Percentiles rank a stretch among this genome's conserved stretches.
Conservation (phyloP, 2,329 filamentous ascomycete species). For the Cytospora schulzeri region DNA sequence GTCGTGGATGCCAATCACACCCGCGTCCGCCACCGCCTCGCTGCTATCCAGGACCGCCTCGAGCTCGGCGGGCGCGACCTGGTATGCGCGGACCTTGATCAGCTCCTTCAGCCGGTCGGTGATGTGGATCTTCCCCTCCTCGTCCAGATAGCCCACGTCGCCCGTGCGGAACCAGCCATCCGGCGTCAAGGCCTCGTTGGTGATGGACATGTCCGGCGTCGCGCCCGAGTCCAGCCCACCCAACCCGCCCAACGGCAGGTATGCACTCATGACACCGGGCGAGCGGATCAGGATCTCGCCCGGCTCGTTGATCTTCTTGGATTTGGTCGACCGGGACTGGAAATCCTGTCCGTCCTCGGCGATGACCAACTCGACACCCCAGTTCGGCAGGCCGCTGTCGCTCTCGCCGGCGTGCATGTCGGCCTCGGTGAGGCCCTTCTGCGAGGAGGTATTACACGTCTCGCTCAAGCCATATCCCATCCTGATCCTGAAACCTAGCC, state of each 20-base stretch:
- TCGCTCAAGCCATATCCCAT: slow-evolving; percentile 80
- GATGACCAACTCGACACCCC: slow-evolving; percentile 65
- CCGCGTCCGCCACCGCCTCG: slow-evolving; percentile 48
- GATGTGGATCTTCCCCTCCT: slow-evolving; percentile 61
- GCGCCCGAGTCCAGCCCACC: not conserved
- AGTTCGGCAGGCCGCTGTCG: slow-evolving; percentile 67
- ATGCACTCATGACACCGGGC: slow-evolving; percentile 68
- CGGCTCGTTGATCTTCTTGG: slow-evolving; percentile 49
- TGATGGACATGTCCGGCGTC: slow-evolving; percentile 42
- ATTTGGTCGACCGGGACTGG: slow-evolving; percentile 36
- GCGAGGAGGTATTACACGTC: slow-evolving; percentile 64
- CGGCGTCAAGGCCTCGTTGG: slow-evolving; percentile 41
- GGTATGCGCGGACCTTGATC: slow-evolving; percentile 48
- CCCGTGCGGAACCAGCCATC: slow-evolving; percentile 74
- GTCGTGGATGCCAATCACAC: slow-evolving; percentile 58
- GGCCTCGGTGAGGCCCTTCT: slow-evolving; percentile 55
- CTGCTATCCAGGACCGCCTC: slow-evolving; percentile 41
- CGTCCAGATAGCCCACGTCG: slow-evolving; percentile 64
- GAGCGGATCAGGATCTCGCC: slow-evolving; percentile 69
- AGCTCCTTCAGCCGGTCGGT: slow-evolving; percentile 72
- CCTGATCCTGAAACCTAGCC: slow-evolving; percentile 51
- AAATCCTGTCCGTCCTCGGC: slow-evolving; percentile 52
- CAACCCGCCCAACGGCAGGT: slow-evolving; percentile 60
- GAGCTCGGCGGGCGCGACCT: slow-evolving; percentile 47
- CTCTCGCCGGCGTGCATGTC: slow-evolving; percentile 53